A percentile compares a stretch with the other conserved stretches of the same genome.
These are phyloP conservation scores for Vaccinium darrowii DNA, from an alignment of 148 eudicot genomes.

Conservation along the genomic window DNA sequence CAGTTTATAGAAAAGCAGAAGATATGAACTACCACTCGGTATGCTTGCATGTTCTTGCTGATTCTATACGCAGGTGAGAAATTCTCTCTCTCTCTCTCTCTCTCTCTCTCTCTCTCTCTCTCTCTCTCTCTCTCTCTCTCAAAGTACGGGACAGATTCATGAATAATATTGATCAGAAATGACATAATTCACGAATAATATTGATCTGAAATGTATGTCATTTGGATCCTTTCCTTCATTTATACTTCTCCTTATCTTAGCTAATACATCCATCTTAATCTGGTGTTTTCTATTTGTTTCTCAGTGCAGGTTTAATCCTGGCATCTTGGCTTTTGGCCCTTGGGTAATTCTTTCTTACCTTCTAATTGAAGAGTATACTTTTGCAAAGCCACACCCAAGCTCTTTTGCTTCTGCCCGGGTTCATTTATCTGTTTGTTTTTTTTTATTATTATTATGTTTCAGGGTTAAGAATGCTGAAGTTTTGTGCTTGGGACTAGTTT, in stretches of 20 bases:
- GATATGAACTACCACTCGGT: conserved; percentile 95
- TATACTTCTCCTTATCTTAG: not conserved
- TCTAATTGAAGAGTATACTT: not conserved
- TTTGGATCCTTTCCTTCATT: not conserved
- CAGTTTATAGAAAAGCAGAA: conserved; percentile 95
- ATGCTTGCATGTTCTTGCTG: conserved; percentile 95
- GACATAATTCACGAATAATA: not conserved
- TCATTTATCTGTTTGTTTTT: not conserved
- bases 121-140: conserved; percentile 5
- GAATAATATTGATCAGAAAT: not conserved
- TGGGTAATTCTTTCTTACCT: conserved; percentile 46
- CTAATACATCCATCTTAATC: conserved; percentile 26
- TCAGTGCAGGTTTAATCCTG: conserved; percentile 97
- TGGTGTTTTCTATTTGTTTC: conserved; percentile 25
- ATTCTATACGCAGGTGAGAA: conserved; percentile 90
- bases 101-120: conserved; percentile 5
- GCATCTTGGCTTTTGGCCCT: conserved; percentile 91
- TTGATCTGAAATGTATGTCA: not conserved
- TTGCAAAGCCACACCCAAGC: not conserved
- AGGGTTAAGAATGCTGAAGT: conserved; percentile 98
- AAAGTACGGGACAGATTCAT: not conserved
- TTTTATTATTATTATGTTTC: conserved; percentile 5
- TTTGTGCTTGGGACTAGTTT: conserved; percentile 90
- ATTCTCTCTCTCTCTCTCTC: conserved; percentile 16
- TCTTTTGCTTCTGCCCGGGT: not conserved